A percentile compares a stretch with the other conserved stretches of the same genome.
Evolutionary conservation across 1,139 yeast genomes (phyloP).

Genomic region (Torulaspora globosa): DNA sequence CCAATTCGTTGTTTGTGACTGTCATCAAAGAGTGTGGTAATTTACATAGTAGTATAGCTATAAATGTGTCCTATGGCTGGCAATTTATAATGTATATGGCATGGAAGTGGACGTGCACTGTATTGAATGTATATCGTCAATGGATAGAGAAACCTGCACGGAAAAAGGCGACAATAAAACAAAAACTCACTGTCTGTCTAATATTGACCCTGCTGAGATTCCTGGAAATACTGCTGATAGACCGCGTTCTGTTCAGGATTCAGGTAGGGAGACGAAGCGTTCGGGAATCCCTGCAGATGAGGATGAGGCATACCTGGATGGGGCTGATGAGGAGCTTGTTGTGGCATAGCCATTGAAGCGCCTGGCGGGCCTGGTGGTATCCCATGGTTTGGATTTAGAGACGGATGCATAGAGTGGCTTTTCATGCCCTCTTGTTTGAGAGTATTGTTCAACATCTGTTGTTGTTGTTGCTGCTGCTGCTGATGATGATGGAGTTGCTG

Average conservation of each 20-base stretch:
- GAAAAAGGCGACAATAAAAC: conserved; percentile 1
- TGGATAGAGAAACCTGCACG: background rate
- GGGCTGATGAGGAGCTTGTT: conserved; percentile 25
- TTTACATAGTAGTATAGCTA: conserved; percentile 9
- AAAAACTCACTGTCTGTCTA: conserved; percentile 4
- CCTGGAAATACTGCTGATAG: conserved; percentile 58
- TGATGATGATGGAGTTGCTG: no score
- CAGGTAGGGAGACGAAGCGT: conserved; percentile 44
- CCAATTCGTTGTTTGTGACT: conserved; percentile 6
- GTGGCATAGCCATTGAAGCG: conserved; percentile 13
- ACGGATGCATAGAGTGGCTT: conserved; percentile 14
- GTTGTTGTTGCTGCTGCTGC: conserved; percentile 11
- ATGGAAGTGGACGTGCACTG: conserved; percentile 5
- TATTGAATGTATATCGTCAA: conserved; percentile 1
- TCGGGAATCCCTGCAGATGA: conserved; percentile 17
- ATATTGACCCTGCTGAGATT: conserved; percentile 44
- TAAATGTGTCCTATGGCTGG: conserved; percentile 1
- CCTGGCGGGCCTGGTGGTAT: conserved; percentile 13
- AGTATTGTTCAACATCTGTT: conserved; percentile 11
- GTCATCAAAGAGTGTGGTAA: conserved; percentile 5
- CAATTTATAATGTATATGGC: conserved; percentile 3
- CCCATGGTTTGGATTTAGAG: conserved; percentile 12
- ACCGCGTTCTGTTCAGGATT: conserved; percentile 50
- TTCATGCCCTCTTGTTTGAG: conserved; percentile 15
- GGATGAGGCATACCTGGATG: conserved; percentile 18